phyloP scores from a whole-genome alignment of 2,329 filamentous ascomycete species.

The Teratosphaeria zuluensis region DNA sequence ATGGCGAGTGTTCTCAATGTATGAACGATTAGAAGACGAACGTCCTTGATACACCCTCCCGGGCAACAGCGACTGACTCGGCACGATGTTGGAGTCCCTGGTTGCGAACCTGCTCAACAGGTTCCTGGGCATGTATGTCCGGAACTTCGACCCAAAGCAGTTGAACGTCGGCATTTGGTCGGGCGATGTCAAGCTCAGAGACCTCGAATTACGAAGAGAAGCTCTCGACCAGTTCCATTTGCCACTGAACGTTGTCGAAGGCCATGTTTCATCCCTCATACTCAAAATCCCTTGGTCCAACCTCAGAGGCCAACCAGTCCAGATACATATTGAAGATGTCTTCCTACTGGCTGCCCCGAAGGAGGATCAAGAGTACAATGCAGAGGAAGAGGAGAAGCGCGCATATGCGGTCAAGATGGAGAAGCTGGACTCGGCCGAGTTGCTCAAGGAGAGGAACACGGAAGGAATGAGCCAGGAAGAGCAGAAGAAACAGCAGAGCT shows the following conservation, averaged over 20 bases:
- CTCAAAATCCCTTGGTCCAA: conserved; percentile 97
- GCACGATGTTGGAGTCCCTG: conserved; percentile 83
- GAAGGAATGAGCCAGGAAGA: conserved; percentile 92
- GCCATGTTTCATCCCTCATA: conserved; percentile 84
- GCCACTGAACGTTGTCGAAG: conserved; percentile 91
- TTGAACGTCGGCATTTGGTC: conserved; percentile 99
- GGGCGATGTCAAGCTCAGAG: conserved; percentile 87
- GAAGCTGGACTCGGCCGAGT: conserved; percentile 90
- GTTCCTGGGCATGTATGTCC: conserved; percentile 99
- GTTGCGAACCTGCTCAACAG: conserved; percentile 96
- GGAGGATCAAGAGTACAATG: conserved; percentile 86
- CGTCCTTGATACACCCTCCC: background rate
- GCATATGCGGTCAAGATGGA: conserved; percentile 95
- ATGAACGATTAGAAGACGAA: background rate
- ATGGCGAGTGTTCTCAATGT: background rate
- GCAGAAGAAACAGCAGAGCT: conserved; percentile 94
- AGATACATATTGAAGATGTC: conserved; percentile 92
- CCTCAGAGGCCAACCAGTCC: conserved; percentile 84
- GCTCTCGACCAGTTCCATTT: conserved; percentile 94
- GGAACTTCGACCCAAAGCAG: conserved; percentile 97
- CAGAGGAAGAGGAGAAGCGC: conserved; percentile 81
- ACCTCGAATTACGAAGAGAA: conserved; percentile 87
- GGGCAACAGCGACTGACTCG: conserved; percentile 14
- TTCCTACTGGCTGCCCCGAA: conserved; percentile 91
- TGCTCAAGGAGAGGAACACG: conserved; percentile 84